Conservation (phyloP, 2,329 filamentous ascomycete genomes). For the Mycogone perniciosa region DNA sequence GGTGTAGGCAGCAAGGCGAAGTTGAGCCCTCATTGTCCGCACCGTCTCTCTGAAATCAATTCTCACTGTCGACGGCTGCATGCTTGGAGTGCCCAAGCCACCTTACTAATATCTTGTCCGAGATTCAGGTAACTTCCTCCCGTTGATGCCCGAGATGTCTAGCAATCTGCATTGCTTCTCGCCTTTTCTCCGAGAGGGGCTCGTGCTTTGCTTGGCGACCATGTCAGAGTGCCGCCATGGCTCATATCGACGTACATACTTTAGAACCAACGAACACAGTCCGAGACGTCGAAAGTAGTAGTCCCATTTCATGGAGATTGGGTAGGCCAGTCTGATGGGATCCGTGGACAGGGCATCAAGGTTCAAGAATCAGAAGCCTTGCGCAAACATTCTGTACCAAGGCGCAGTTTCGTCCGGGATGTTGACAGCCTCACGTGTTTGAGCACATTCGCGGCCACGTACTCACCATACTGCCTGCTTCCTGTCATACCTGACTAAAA, state of each 20-base stretch:
- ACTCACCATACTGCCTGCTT: conserved; percentile 6
- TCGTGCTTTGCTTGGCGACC: conserved; percentile 8
- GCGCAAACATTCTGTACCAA: conserved; percentile 1
- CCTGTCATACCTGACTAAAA: conserved; percentile 10
- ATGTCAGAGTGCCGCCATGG: neutral
- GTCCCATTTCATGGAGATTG: conserved; percentile 4
- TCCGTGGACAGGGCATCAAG: neutral
- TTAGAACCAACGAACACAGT: no score
- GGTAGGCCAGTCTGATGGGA: conserved; percentile 1
- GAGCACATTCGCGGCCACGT: conserved; percentile 8
- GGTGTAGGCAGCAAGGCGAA: no score
- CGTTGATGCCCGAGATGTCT: neutral
- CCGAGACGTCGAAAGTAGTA: neutral
- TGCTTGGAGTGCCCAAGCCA: neutral
- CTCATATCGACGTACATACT: no score
- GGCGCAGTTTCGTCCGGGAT: neutral
- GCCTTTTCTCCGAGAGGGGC: neutral
- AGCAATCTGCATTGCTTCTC: neutral
- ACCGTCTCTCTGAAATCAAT: no score
- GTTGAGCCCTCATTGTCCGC: no score
- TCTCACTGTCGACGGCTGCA: no score
- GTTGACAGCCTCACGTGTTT: conserved; percentile 1
- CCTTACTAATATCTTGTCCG: no score
- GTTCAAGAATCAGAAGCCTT: neutral
- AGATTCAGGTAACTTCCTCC: no score